Evolutionary conservation across 257 asterid species (phyloP).

Genomic region (Striga asiatica): DNA sequence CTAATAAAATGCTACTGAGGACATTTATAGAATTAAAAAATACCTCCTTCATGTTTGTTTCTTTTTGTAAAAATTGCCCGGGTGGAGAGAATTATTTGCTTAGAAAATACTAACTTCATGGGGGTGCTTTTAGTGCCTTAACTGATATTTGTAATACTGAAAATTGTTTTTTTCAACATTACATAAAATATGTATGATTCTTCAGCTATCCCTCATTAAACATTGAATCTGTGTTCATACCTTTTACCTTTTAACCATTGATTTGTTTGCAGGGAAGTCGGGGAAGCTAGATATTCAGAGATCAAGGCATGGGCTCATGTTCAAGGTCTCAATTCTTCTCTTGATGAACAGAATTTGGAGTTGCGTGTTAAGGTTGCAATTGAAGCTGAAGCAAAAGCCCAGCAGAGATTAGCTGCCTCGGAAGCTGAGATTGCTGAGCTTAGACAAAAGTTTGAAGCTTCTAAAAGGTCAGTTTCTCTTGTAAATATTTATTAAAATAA

Average conservation of each 20-base stretch:
- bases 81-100: too few relatives aligned
- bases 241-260: conserved; percentile 9
- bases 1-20: not conserved
- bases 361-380: conserved; percentile 80
- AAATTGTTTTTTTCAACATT: not conserved
- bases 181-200: not conserved
- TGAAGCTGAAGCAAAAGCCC: conserved; percentile 91
- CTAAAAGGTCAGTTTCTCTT: conserved; percentile 87
- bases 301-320: conserved; percentile 85
- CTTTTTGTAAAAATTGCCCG: too few relatives aligned
- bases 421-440: conserved; percentile 92
- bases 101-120: too few relatives aligned
- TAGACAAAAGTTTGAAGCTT: conserved; percentile 64
- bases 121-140: too few relatives aligned
- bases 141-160: not conserved
- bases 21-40: not conserved
- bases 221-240: not conserved
- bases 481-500: too few relatives aligned
- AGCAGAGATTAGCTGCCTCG: conserved; percentile 86
- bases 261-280: conserved; percentile 51
- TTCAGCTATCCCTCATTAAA: not conserved
- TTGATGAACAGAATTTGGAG: conserved; percentile 83
- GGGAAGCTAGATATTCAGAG: conserved; percentile 69
- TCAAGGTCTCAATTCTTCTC: conserved; percentile 64
- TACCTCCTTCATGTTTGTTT: too few relatives aligned